Evolutionary conservation across 331 rosid species (phyloP).

Genomic region (Quercus tomentella): DNA sequence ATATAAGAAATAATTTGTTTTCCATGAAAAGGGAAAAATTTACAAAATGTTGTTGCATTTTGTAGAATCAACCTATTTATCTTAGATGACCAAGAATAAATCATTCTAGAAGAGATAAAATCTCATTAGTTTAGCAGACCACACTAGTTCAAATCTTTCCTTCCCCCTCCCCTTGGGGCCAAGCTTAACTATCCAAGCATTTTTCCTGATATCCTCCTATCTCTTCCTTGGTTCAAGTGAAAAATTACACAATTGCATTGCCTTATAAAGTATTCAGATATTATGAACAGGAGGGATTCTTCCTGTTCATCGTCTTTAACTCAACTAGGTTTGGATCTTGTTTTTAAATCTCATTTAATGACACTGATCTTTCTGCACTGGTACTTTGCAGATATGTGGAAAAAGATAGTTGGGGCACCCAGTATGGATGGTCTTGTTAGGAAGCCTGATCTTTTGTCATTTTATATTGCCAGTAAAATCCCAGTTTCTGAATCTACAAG

Average conservation of each 20-base stretch:
- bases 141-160: too few species aligned
- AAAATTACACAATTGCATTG: neutral
- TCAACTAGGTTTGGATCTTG: neutral
- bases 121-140: too few species aligned
- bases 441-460: slow-evolving; percentile 74
- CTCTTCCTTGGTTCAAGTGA: neutral
- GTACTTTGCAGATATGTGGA: slow-evolving; percentile 74
- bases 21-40: neutral
- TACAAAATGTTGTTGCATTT: neutral
- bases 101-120: neutral
- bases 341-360: neutral
- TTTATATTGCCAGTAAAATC: slow-evolving; percentile 81
- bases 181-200: too few species aligned
- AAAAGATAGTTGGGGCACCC: slow-evolving; percentile 62
- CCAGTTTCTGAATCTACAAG: slow-evolving; percentile 86
- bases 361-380: neutral
- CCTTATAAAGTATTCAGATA: neutral
- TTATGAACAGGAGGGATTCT: neutral
- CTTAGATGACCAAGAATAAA: neutral
- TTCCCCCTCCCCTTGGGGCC: neutral
- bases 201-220: neutral
- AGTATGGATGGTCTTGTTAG: slow-evolving; percentile 61
- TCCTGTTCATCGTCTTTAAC: neutral
- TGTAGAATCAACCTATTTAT: neutral
- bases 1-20: neutral